Evolutionary conservation across 305 asterid genomes (phyloP), one percentile per base, ranked within the genome.

Genomic region (Nicotiana rustica): DNA sequence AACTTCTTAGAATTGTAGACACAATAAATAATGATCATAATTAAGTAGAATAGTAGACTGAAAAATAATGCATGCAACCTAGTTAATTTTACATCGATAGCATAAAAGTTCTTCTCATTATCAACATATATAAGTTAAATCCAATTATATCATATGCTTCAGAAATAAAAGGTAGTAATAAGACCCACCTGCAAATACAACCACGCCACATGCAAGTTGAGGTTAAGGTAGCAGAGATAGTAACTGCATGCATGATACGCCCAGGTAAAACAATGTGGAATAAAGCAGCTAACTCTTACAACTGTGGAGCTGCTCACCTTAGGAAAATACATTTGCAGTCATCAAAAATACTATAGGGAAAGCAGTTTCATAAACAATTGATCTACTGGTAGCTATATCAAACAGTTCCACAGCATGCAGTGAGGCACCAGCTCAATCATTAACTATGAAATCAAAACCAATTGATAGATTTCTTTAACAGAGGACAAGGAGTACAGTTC

Each of bases 1-100:
- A 92, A 85, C 98, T 92, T 90, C 35, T 33, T 33, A 33, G 35
- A 33, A 33, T 33, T 33, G 35, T 33, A 33, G 35, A 33, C 35
- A 33, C 35, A 33, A 33, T 33, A 33, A 33, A 33, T 33, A 33
- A 33, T 33, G 35, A 33, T 3, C 3, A 60, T 18, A n/a, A 41
- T 41, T 41, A 7, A 59, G 29, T n/a, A 17, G 29, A 59, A 59
- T 59, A n/a, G 10, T n/a, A 59, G 10, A 13, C 13, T 18, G 5
- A 10, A 61, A 61, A 61, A 19, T 61, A 61, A 61, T 19, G 21
- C 33, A 19, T n/a, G 31, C 14, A 61, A 59, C 64, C 64, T 59
- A 17, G 1, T 59, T 59, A 17, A 13, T 31, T 31, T 31, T 66
- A 66, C 21, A 66, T 12, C 6, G 47, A 31, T 31, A 3, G 71